Conservation (phyloP, 1,284 basidiomycete species). For the Stereum hirsutum region DNA sequence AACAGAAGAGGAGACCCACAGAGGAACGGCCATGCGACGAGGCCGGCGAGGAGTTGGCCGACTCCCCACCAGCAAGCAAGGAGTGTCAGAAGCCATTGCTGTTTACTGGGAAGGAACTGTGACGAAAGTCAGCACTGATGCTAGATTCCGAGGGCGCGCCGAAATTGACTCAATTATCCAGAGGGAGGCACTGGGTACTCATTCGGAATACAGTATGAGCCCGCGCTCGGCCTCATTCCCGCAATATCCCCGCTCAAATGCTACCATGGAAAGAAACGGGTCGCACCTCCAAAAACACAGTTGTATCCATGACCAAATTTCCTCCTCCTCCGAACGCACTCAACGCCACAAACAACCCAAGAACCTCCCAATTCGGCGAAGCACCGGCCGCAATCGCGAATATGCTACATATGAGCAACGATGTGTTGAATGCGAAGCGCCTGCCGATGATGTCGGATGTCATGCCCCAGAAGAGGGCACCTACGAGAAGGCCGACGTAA, state of each 20-base stretch:
- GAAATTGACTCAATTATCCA: too few species aligned
- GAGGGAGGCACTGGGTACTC: too few species aligned
- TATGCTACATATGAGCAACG: conserved; percentile 46
- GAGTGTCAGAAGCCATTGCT: conserved; percentile 61
- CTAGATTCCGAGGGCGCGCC: too few species aligned
- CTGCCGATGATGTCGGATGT: conserved; percentile 40
- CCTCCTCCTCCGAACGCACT: conserved; percentile 42
- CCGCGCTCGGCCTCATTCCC: too few species aligned
- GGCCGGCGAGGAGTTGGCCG: conserved; percentile 52
- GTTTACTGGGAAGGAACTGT: conserved; percentile 59
- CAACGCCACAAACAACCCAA: conserved; percentile 35
- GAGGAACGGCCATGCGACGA: conserved; percentile 30
- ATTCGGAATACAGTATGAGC: too few species aligned
- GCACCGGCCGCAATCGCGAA: conserved; percentile 43
- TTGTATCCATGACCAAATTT: conserved; percentile 54
- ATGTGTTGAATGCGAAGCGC: conserved; percentile 57
- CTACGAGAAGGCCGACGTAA: conserved; percentile 55
- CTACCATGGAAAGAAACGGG: not conserved
- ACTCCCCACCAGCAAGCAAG: conserved; percentile 68
- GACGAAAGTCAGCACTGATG: not conserved
- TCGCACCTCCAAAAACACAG: conserved; percentile 50
- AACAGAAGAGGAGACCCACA: conserved; percentile 13
- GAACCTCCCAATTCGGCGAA: conserved; percentile 30
- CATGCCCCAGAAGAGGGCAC: conserved; percentile 57
- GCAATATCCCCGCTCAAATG: too few species aligned